Evolutionary conservation across 495 filamentous ascomycete species (phyloP), one percentile per base, ranked within the genome.

Genomic region (Saxophila tyrrhenica): DNA sequence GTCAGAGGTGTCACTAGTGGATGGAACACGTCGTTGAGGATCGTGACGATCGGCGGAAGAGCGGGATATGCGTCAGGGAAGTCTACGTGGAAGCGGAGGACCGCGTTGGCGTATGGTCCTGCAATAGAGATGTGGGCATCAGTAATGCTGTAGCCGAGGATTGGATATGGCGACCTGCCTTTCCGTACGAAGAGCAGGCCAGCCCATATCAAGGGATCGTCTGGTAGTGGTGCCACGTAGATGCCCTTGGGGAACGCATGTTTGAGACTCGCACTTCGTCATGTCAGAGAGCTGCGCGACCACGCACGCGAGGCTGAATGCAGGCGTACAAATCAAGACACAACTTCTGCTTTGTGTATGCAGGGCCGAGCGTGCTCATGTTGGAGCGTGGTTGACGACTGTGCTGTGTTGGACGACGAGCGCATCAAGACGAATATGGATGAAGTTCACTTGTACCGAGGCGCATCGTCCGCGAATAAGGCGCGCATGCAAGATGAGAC

Each of bases 11-110:
- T 85, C 62, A 97, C 81, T 23, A 98, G 76, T 13, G 91, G 92
- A 69, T 98, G 91, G 67, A 95, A 98, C 50, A 96, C 82, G 60
- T 96, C 91, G 42, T 85, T 92, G 24, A 79, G 73, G 66, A 98
- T 94, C 39, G 82, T 90, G 47, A 98, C 81, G 3, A 87, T 73
- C 5, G 92, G 92, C 39, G 92, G 86, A 8, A 84, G 69, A 29
- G 74, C 69, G 3, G 92, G 92, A 64, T 95, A 96, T 23, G 74
- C 74, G 57, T 83, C 71, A 9, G 92, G 88, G 65, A 96, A 96
- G 48, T 81, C 81, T 59, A 98, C 81, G 56, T 87, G 82, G 72
- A 96, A 95, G 52, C 90, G 87, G 54, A 98, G 79, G 51, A 95
- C 78, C 23, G 90, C 87, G 29, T 84, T 80, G 25, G 86, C 78